Evolutionary conservation across 2,329 filamentous ascomycete species (phyloP), one percentile per base, ranked within the genome.

Genomic region (Calonectria crousiana): DNA sequence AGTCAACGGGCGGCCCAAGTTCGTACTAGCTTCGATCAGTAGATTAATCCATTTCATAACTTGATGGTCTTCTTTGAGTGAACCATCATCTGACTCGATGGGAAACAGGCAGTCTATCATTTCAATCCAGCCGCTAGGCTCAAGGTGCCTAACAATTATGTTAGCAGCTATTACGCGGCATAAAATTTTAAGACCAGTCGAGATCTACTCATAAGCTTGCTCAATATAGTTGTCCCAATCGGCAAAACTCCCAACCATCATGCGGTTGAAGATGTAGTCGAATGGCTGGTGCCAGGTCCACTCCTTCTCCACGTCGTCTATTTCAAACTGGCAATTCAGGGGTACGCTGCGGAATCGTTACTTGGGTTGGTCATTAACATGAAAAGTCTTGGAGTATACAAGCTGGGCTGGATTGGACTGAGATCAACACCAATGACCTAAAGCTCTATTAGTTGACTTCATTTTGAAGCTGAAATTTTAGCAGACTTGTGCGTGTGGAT

Each of bases 51-150:
- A 78, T 13, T 60, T 73, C 8, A 74, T 68, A 0, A 78, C 4
- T 0, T 74, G 69, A 0, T 75, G 78, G 1, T 64, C 11, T 0
- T 72, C n/a, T 0, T 73, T 62, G 10, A 78, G 58, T 1, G 76
- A 72, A 14, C 65, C 73, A 9, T 78, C 76, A 36, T 78, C 76
- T 0, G 71, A 78, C 14, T 69, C 75, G 20, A 75, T 76, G 10
- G 77, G 77, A 23, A 78, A 69, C 1, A 60, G 56, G 2, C 75
- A 75, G 11, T 78, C 77, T 1, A 77, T 74, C 0, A 78, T 56
- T 52, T 78, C 76, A 3, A 78, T n/a, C 77, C 73, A 78, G 2
- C 77, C 76, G 9, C 76, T 75, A 1, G 75, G 60, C 8, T 77
- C 53, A 0, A 78, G 9, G 8, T 65, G 47, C 0, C 76, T 78